These are phyloP conservation scores for Aspergillus avenaceus DNA, from an alignment of 495 filamentous ascomycete species.

Conservation along the genomic window DNA sequence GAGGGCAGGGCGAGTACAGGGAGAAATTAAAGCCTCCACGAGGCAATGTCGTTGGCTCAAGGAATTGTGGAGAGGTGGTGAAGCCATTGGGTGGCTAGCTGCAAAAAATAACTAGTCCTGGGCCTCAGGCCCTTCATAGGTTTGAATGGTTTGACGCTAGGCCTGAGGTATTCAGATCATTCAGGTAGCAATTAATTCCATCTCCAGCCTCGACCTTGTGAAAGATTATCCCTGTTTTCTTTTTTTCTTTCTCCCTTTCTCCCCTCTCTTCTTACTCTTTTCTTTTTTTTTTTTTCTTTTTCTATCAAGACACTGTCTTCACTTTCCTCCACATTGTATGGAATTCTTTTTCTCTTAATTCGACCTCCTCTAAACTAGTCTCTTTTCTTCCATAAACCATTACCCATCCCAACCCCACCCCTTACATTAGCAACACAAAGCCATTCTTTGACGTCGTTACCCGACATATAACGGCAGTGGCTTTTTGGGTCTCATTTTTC, in stretches of 20 bases:
- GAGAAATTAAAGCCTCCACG: neutral
- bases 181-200: neutral
- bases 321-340: no score
- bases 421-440: neutral
- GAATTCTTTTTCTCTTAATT: no score
- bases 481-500: neutral
- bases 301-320: neutral
- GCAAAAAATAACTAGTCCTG: neutral
- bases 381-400: no score
- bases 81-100: constrained; percentile 1
- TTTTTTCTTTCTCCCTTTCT: no score
- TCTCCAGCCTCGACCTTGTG: constrained; percentile 1
- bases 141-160: neutral
- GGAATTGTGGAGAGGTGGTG: neutral
- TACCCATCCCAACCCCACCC: no score
- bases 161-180: neutral
- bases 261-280: neutral
- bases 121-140: neutral
- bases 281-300: neutral
- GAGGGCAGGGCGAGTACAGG: constrained; percentile 5
- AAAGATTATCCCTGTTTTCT: neutral
- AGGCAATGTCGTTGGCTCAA: neutral
- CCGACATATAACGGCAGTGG: neutral
- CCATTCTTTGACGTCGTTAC: neutral
- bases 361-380: no score